Evolutionary conservation across 2,329 filamentous ascomycete genomes (phyloP).

Genomic region (Hymenoscyphus repandus): DNA sequence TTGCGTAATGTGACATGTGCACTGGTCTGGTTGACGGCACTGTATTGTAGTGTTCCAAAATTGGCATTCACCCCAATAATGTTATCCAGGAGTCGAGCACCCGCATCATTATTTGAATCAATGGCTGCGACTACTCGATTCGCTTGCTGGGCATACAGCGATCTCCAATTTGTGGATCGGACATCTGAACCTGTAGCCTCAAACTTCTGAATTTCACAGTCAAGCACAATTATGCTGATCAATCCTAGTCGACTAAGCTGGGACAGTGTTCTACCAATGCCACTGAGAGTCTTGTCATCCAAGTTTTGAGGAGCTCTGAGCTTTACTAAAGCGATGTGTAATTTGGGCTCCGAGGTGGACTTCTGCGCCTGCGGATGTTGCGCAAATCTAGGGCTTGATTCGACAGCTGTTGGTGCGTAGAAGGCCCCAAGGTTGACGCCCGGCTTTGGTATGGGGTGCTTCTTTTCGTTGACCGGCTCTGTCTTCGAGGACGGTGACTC

Average conservation of each 20-base stretch:
- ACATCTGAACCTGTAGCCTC: conserved; percentile 9
- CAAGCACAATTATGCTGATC: conserved; percentile 75
- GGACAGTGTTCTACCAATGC: conserved; percentile 76
- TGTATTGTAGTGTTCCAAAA: conserved; percentile 3
- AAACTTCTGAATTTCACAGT: conserved; percentile 48
- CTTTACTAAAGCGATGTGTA: conserved; percentile 83
- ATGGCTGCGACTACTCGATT: conserved; percentile 71
- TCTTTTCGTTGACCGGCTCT: not conserved
- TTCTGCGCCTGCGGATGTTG: conserved; percentile 38
- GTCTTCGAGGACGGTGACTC: conserved; percentile 18
- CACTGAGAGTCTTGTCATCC: conserved; percentile 62
- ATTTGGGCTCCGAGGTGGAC: conserved; percentile 27
- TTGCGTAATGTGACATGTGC: conserved; percentile 40
- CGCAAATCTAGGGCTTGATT: conserved; percentile 54
- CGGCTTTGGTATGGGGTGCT: conserved; percentile 28
- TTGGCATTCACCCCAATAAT: conserved; percentile 33
- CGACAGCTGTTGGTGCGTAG: conserved; percentile 54
- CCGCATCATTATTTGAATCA: conserved; percentile 61
- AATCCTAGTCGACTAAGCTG: conserved; percentile 81
- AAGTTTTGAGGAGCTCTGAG: conserved; percentile 69
- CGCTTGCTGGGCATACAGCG: conserved; percentile 55
- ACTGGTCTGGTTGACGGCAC: conserved; percentile 16
- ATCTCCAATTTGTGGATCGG: conserved; percentile 32
- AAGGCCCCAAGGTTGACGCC: conserved; percentile 58
- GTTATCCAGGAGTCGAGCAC: conserved; percentile 61